Conservation (phyloP, 106 monocot genomes). For the Vanilla planifolia region DNA sequence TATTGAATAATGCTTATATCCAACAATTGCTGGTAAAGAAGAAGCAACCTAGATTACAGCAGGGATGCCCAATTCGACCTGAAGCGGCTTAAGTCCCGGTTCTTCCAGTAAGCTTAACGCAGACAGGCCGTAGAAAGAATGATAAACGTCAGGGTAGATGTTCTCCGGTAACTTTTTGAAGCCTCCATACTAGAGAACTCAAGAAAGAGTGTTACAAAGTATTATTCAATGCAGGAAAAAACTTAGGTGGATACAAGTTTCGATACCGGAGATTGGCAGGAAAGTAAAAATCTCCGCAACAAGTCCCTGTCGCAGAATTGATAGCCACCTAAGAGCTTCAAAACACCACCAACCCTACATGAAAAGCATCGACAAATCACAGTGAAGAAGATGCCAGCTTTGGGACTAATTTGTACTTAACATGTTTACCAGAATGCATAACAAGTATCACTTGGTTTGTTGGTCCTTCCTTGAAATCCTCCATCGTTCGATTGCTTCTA, state of each 20-base stretch:
- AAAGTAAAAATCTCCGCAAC: conserved; percentile 59
- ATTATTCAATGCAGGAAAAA: background rate
- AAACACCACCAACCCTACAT: conserved; percentile 72
- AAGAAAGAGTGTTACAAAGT: conserved; percentile 4
- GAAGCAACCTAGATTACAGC: no score
- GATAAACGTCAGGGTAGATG: conserved; percentile 73
- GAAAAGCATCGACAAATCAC: no score
- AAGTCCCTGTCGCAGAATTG: conserved; percentile 44
- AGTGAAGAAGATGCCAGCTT: no score
- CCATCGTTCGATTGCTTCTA: conserved; percentile 89
- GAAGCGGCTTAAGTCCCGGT: conserved; percentile 48
- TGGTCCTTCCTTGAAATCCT: conserved; percentile 84
- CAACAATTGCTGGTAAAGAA: no score
- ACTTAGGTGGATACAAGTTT: background rate
- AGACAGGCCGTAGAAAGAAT: conserved; percentile 79
- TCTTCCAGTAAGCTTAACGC: conserved; percentile 84
- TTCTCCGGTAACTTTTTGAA: conserved; percentile 61
- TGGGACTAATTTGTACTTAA: background rate
- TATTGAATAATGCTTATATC: no score
- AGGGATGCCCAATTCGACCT: conserved; percentile 58
- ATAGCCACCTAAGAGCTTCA: conserved; percentile 70
- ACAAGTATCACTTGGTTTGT: conserved; percentile 94
- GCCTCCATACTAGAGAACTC: conserved; percentile 58
- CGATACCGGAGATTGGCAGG: conserved; percentile 71
- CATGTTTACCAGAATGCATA: conserved; percentile 88